Base-by-base conservation (phyloP, 352 stramenopile genomes). In the Globisporangium okanoganense region DNA sequence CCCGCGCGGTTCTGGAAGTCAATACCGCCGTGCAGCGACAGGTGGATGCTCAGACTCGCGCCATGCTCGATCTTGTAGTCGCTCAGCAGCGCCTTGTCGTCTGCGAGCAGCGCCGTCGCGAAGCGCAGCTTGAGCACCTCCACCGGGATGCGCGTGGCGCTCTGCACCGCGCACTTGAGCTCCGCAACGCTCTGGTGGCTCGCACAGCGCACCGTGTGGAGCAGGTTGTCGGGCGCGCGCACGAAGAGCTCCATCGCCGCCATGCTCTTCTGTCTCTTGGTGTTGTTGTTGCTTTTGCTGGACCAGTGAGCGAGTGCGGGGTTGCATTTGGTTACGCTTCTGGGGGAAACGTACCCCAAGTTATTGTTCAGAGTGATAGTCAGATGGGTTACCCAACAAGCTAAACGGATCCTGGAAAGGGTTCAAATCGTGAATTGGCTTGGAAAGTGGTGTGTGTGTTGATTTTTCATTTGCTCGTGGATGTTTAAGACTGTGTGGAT, bases 1-100 rank as follows among this genome's bases (percentile, higher is more conserved):
- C 85, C 85, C 35, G 77, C 85, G 45, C 85, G 82, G 67, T 95
- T 95, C 70, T 95, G 85, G 68, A 92, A 94, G 70, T 95, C 85
- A 70, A 95, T 92, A 41, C 65, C 69, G 49, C 59, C 59, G n/a
- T 56, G 51, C 36, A 72, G 12, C 2, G 47, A 56, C 55, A 71
- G 47, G 20, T 58, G 54, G 13, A 71, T 14, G 33, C 59, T 60
- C 16, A 71, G 7, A 14, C 25, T 69, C 48, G 62, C 58, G 59
- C 66, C 64, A 16, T 62, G 45, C 8, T 55, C 27, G 52, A 75
- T 20, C 13, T 50, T 33, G 41, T 65, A 69, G 25, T 69, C 59
- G 22, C 48, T 40, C 33, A 75, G 47, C 16, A 45, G 50, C 56
- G 64, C 64, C 20, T 3, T 14, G 56, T 75, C 64, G 60, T 71